These are phyloP conservation scores for Apiotrichum sp. DNA, from an alignment of 1,284 basidiomycete species.

Conservation along the genomic window DNA sequence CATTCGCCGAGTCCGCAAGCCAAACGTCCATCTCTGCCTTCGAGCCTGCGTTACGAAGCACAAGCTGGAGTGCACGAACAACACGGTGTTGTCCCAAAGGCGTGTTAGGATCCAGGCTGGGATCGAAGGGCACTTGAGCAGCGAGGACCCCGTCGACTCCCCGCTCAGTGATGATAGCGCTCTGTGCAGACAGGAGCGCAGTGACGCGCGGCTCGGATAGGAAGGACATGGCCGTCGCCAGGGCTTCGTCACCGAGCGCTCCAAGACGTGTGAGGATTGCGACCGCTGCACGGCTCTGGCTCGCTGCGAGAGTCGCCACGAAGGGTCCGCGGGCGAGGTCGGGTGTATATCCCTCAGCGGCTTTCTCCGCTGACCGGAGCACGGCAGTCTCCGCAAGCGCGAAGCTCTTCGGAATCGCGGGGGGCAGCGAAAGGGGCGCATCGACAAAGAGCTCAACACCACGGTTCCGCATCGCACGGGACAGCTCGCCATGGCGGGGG, in stretches of 20 bases:
- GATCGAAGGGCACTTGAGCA: slow-evolving; percentile 25
- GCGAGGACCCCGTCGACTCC: slow-evolving; percentile 3
- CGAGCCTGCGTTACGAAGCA: slow-evolving; percentile 25
- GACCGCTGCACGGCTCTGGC: slow-evolving; percentile 7
- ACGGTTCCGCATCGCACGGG: slow-evolving; percentile 96
- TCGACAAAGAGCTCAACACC: slow-evolving; percentile 70
- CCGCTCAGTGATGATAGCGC: background rate
- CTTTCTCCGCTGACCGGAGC: background rate
- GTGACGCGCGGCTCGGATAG: slow-evolving; percentile 7
- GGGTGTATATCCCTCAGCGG: background rate
- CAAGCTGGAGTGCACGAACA: slow-evolving; percentile 23
- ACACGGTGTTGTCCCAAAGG: slow-evolving; percentile 7
- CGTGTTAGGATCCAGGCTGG: slow-evolving; percentile 30
- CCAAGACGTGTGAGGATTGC: slow-evolving; percentile 3
- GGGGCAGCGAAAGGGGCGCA: background rate
- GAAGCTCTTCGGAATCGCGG: background rate
- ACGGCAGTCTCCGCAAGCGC: slow-evolving; percentile 8
- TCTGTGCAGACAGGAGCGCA: background rate
- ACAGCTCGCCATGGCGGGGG: slow-evolving; percentile 85
- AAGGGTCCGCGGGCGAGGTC: slow-evolving; percentile 3
- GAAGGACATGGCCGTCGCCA: slow-evolving; percentile 6
- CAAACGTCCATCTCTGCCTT: slow-evolving; percentile 20
- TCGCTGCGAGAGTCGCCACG: slow-evolving; percentile 8
- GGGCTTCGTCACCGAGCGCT: background rate
- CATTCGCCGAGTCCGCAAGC: slow-evolving; percentile 21